A percentile compares a stretch with the other conserved stretches of the same genome.
Evolutionary conservation across 192 early-diverging fungal species (phyloP).

Genomic region (Coemansia sp.): DNA sequence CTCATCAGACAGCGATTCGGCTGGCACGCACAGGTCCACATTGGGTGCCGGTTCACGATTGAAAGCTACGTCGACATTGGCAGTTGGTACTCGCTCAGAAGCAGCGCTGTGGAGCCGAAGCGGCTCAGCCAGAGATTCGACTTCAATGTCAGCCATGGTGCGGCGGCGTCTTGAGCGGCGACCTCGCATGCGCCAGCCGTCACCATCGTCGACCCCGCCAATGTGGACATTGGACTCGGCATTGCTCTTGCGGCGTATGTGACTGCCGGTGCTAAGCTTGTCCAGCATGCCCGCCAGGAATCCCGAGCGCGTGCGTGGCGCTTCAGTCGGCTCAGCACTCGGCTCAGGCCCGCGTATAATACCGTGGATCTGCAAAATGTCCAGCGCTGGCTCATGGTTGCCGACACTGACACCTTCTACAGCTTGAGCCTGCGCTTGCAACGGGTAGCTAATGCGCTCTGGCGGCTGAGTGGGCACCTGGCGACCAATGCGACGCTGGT

Average conservation of each 20-base stretch:
- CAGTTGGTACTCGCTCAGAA: neutral
- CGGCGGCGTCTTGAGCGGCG: constrained; percentile 28
- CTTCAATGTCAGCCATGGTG: constrained; percentile 13
- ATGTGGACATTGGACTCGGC: neutral
- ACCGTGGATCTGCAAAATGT: neutral
- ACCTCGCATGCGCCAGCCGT: constrained; percentile 15
- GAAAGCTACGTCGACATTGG: neutral
- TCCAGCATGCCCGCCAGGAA: constrained; percentile 34
- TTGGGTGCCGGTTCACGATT: constrained; percentile 17
- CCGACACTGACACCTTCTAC: neutral
- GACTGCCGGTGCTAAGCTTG: constrained; percentile 16
- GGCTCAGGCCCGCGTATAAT: neutral
- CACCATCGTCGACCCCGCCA: neutral
- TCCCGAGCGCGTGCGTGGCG: constrained; percentile 13
- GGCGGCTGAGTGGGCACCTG: neutral
- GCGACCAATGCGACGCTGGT: constrained; percentile 1
- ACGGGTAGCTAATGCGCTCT: constrained; percentile 17
- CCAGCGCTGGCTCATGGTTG: neutral
- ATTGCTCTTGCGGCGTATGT: constrained; percentile 29
- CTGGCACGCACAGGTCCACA: constrained; percentile 16
- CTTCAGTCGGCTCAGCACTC: neutral
- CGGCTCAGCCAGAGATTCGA: neutral
- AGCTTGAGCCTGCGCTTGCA: constrained; percentile 1
- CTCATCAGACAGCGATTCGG: constrained; percentile 30
- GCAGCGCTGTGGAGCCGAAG: neutral